Percentiles rank a stretch among this genome's conserved stretches.
phyloP scores from a whole-genome alignment of 768 basidiomycete species.

The Boletus insuetus region DNA sequence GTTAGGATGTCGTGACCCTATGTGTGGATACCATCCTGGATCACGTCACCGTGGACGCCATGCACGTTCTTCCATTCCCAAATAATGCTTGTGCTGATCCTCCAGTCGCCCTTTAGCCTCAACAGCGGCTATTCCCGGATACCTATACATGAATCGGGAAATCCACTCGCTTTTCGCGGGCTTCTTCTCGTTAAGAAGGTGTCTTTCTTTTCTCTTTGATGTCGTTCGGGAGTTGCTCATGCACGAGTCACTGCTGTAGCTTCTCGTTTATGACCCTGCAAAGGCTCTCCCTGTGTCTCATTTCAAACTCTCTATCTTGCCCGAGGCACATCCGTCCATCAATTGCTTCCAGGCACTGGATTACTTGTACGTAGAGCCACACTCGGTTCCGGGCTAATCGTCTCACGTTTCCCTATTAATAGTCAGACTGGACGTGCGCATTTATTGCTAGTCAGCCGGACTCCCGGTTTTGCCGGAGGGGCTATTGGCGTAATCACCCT shows the following conservation, averaged over 20 bases:
- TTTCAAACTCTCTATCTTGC: constrained; percentile 79
- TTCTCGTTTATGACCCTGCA: constrained; percentile 88
- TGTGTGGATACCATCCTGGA: constrained; percentile 77
- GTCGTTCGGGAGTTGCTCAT: not conserved
- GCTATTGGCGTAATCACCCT: constrained; percentile 90
- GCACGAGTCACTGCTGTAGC: constrained; percentile 38
- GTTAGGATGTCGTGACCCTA: constrained; percentile 79
- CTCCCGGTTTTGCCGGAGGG: constrained; percentile 80
- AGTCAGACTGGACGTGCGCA: constrained; percentile 96
- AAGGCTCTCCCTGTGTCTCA: constrained; percentile 67
- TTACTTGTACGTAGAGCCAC: constrained; percentile 61
- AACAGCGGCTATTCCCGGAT: constrained; percentile 90
- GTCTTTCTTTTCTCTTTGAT: constrained; percentile 1
- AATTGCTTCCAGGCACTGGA: constrained; percentile 95
- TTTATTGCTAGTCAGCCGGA: constrained; percentile 78
- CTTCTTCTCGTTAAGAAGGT: constrained; percentile 84
- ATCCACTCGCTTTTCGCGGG: constrained; percentile 71
- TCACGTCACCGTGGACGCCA: constrained; percentile 70
- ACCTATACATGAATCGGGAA: constrained; percentile 75
- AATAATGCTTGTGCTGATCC: constrained; percentile 1
- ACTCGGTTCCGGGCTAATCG: not conserved
- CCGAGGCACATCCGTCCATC: constrained; percentile 84
- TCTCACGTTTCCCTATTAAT: constrained; percentile 50
- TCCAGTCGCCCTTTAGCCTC: constrained; percentile 40
- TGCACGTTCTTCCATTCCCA: constrained; percentile 45